These are phyloP conservation scores for Hypomyces rosellus DNA, from an alignment of 2,329 filamentous ascomycete species.

Conservation along the genomic window DNA sequence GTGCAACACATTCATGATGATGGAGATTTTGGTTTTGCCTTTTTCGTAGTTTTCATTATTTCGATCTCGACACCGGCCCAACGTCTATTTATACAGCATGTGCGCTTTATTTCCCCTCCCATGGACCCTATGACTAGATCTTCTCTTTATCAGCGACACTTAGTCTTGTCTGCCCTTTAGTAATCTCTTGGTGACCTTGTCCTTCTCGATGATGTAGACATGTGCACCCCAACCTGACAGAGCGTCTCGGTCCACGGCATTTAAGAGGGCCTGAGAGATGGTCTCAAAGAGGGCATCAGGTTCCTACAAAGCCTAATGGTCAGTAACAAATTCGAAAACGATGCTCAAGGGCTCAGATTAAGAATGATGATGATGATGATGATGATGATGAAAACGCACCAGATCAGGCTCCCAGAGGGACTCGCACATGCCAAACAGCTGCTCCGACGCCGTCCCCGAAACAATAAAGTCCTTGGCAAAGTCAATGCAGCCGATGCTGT, in stretches of 20 bases:
- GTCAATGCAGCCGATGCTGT: constrained; percentile 98
- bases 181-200: constrained; percentile 98
- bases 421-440: constrained; percentile 98
- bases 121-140: not conserved
- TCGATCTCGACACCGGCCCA: constrained; percentile 5
- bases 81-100: constrained; percentile 15
- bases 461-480: constrained; percentile 99
- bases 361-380: too few relatives aligned
- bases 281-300: constrained; percentile 98
- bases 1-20: not conserved
- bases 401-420: constrained; percentile 96
- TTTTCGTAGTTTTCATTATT: not conserved
- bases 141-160: constrained; percentile 1
- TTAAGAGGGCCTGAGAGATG: constrained; percentile 90
- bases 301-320: constrained; percentile 43
- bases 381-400: constrained; percentile 50
- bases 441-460: constrained; percentile 89
- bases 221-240: constrained; percentile 97
- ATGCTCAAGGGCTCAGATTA: too few relatives aligned
- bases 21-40: not conserved
- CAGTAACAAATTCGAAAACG: too few relatives aligned
- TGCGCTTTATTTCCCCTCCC: constrained; percentile 3
- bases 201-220: constrained; percentile 99
- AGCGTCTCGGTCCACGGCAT: constrained; percentile 93
- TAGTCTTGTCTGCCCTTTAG: constrained; percentile 51